These are phyloP conservation scores for Meredithiella fracta DNA, from an alignment of 2,329 filamentous ascomycete species.

Conservation along the genomic window DNA sequence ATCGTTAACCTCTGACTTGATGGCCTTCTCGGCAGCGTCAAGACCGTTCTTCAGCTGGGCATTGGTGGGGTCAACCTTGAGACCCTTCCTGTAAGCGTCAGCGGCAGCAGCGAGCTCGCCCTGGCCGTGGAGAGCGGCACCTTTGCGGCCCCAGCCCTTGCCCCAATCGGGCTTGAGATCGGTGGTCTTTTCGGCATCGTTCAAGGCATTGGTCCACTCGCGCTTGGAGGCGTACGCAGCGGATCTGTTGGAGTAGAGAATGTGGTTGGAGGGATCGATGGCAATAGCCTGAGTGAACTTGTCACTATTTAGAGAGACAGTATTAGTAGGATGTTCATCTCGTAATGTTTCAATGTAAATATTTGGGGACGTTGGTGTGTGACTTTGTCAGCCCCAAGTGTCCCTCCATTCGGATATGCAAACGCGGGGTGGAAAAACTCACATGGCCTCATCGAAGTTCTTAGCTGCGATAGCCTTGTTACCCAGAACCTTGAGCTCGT, in stretches of 20 bases:
- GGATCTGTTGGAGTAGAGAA: conserved; percentile 95
- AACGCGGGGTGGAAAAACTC: conserved; percentile 27
- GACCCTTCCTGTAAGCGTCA: conserved; percentile 85
- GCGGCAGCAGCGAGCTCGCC: conserved; percentile 72
- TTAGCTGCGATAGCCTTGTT: conserved; percentile 98
- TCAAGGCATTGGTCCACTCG: conserved; percentile 68
- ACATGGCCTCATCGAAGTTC: conserved; percentile 93
- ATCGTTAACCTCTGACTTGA: conserved; percentile 40
- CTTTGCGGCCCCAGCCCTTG: conserved; percentile 90
- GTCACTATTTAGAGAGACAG: conserved; percentile 37
- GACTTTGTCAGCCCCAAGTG: background rate
- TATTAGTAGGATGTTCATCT: background rate
- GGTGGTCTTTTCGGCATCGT: conserved; percentile 84
- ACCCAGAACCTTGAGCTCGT: conserved; percentile 87
- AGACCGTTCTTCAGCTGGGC: conserved; percentile 83
- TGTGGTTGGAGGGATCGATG: conserved; percentile 77
- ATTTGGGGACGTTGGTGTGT: background rate
- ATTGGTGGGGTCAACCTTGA: conserved; percentile 83
- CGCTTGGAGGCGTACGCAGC: conserved; percentile 75
- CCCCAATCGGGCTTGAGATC: conserved; percentile 96
- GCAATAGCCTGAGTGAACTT: conserved; percentile 91
- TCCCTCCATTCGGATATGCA: background rate
- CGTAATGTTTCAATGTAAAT: background rate
- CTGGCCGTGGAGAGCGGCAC: conserved; percentile 72
- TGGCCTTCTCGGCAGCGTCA: conserved; percentile 69